Percentiles rank a stretch among this genome's conserved stretches.
These are phyloP conservation scores for Hyaloscypha finlandica DNA, from an alignment of 495 filamentous ascomycete genomes.

Conservation along the genomic window DNA sequence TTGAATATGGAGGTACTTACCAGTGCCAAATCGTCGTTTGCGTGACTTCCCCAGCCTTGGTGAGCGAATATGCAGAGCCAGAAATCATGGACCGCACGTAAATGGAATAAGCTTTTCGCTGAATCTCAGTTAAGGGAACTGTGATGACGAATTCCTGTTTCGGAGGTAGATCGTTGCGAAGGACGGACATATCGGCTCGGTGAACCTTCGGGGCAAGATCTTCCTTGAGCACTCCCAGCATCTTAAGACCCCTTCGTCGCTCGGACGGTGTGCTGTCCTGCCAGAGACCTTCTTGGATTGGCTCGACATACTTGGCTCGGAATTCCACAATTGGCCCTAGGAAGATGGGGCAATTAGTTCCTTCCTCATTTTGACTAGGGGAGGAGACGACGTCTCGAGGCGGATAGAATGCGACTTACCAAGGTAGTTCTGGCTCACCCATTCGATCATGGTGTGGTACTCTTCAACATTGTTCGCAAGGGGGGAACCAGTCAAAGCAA, in stretches of 20 bases:
- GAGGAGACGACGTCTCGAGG: too few species aligned
- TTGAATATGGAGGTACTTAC: background rate
- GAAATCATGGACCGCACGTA: conserved; percentile 50
- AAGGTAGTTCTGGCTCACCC: conserved; percentile 75
- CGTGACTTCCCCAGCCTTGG: conserved; percentile 35
- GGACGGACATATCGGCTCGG: conserved; percentile 66
- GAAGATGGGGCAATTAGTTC: background rate
- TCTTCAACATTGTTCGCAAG: conserved; percentile 80
- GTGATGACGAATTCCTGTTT: conserved; percentile 84
- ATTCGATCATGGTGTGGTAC: conserved; percentile 85
- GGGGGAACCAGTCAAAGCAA: conserved; percentile 88
- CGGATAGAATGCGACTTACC: conserved; percentile 35
- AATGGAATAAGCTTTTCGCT: conserved; percentile 61
- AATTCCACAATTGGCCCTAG: conserved; percentile 64
- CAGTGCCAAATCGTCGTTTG: conserved; percentile 47
- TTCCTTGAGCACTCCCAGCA: conserved; percentile 68
- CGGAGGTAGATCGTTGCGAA: conserved; percentile 62
- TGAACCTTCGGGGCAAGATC: conserved; percentile 79
- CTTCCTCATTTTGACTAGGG: background rate
- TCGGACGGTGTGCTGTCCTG: conserved; percentile 57
- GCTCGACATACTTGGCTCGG: conserved; percentile 62
- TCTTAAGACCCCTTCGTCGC: conserved; percentile 59
- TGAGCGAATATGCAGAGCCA: conserved; percentile 17
- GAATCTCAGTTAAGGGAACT: conserved; percentile 67
- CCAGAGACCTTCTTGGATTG: conserved; percentile 72